Evolutionary conservation across 768 basidiomycete genomes (phyloP).

Genomic region (Lactifluus echinatus): DNA sequence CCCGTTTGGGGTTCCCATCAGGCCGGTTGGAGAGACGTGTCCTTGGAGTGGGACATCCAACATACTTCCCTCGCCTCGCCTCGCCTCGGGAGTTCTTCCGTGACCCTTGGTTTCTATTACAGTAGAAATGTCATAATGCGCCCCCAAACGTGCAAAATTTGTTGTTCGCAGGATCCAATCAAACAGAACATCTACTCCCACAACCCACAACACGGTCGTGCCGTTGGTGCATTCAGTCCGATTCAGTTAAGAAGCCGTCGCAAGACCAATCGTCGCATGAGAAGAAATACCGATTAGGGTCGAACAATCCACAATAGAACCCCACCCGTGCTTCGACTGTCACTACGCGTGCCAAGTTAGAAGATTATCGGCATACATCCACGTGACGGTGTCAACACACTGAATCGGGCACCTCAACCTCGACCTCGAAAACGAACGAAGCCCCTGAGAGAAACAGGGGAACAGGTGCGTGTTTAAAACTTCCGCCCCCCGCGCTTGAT

Average conservation of each 20-base stretch:
- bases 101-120: background rate
- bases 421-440: no score
- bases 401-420: no score
- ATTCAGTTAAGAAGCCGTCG: conserved; percentile 13
- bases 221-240: conserved; percentile 1
- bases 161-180: conserved; percentile 3
- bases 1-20: background rate
- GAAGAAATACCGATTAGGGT: conserved; percentile 11
- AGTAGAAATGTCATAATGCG: background rate
- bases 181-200: background rate
- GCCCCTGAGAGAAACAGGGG: no score
- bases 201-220: background rate
- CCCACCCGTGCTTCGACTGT: background rate
- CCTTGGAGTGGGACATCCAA: background rate
- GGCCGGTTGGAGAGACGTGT: background rate
- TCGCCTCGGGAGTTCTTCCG: conserved; percentile 1
- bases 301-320: conserved; percentile 2
- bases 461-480: conserved; percentile 52
- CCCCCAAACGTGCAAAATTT: background rate
- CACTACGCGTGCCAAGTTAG: background rate
- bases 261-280: background rate
- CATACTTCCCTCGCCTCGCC: background rate
- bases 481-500: conserved; percentile 68
- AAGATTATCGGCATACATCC: background rate
- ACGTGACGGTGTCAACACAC: background rate